Base-by-base conservation (phyloP, 257 asterid species). In the Mentha longifolia region DNA sequence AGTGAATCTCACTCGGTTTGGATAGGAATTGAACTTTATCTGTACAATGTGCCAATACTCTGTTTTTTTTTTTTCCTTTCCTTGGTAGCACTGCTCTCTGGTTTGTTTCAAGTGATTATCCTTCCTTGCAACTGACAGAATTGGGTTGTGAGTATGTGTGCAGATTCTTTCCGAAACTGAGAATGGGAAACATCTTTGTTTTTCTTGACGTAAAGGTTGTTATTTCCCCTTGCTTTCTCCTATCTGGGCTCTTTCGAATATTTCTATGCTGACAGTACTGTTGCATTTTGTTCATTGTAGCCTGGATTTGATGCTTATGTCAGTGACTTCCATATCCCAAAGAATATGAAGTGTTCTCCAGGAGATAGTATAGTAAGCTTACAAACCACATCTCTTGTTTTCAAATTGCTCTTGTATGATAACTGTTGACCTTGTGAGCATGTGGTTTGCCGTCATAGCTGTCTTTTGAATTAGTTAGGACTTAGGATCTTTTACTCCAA, bases 81-180 rank as follows among this genome's bases (percentile, higher is more conserved):
- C 9, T 37, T 28, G 31, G 31, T 25, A 57, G 68, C 51, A 17
- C 57, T 71, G 22, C 49, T 56, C 74, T 50, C 64, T 72, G 30
- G 60, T 49, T 61, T 56, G 51, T 22, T 64, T 70, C 30, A 25
- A 66, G 61, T 46, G 33, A 16, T 30, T 20, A 61, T 14, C 79
- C 49, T 57, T 72, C 22, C 46, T 67, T 63, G 76, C 74, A 73
- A 76, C 80, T 84, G 76, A 80, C 67, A 78, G 20, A 43, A n/a
- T 52, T 57, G 68, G 66, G 64, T 31, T 45, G 42, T 76, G 65
- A 43, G 35, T 16, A 28, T 64, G 20, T 65, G 19, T 82, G 81
- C 91, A 95, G 99, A 81, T 95, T 84, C 80, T 92, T 77, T 77
- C 98, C 99, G 17, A 81, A 79, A 80, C 58, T 92, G 87, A 89